Percentiles rank a stretch among this genome's conserved stretches.
These are phyloP conservation scores for Aureobasidium namibiae DNA, from an alignment of 2,329 filamentous ascomycete species.

Conservation along the genomic window DNA sequence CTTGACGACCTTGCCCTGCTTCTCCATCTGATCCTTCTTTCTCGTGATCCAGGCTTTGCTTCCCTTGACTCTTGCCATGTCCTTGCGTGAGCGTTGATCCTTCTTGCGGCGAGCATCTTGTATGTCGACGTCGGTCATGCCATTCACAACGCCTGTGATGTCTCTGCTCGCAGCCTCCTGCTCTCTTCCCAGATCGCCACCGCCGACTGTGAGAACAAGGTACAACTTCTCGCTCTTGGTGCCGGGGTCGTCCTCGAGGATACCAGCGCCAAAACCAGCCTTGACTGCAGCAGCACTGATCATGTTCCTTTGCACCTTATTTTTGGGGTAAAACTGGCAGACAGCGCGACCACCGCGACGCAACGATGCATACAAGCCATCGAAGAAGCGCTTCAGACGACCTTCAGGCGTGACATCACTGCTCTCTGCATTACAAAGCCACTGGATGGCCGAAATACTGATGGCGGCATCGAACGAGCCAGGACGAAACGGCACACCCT, in stretches of 20 bases:
- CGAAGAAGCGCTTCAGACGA: constrained; percentile 78
- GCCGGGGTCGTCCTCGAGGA: constrained; percentile 89
- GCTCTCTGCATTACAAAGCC: constrained; percentile 92
- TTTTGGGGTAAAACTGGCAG: constrained; percentile 97
- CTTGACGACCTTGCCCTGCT: constrained; percentile 93
- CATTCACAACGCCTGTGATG: constrained; percentile 82
- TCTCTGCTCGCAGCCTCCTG: constrained; percentile 50
- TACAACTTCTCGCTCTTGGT: constrained; percentile 98
- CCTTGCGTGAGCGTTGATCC: constrained; percentile 40
- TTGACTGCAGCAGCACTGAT: constrained; percentile 84
- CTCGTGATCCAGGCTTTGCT: constrained; percentile 75
- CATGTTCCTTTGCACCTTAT: constrained; percentile 84
- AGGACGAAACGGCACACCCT: constrained; percentile 87
- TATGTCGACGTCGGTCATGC: constrained; percentile 77
- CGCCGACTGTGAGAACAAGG: constrained; percentile 82
- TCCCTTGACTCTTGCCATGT: constrained; percentile 59
- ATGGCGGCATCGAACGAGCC: constrained; percentile 93
- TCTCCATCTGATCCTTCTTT: constrained; percentile 89
- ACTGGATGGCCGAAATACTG: constrained; percentile 92
- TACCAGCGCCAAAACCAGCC: constrained; percentile 89
- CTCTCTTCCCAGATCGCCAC: constrained; percentile 43
- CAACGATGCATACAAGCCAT: constrained; percentile 78
- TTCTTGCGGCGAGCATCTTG: constrained; percentile 56
- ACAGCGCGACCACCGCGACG: constrained; percentile 75
- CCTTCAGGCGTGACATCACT: constrained; percentile 75